Percentiles rank a stretch among this genome's conserved stretches.
Conservation (phyloP, 768 basidiomycete species). For the Mrakia hoshinonis region DNA sequence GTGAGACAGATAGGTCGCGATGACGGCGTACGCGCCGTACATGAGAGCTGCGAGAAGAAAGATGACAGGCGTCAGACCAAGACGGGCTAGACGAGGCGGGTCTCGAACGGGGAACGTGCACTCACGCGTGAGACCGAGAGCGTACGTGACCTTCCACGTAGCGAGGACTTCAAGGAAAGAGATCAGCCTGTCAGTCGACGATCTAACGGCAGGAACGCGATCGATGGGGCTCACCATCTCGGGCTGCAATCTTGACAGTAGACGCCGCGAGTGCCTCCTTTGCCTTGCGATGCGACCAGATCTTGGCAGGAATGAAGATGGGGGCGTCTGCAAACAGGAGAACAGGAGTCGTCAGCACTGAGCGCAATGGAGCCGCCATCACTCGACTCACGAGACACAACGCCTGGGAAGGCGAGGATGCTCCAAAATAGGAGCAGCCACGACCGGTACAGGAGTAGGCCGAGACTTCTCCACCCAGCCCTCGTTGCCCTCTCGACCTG, state of each 20-base stretch:
- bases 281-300: slow-evolving; percentile 77
- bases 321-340: slow-evolving; percentile 51
- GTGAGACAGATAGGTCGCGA: slow-evolving; percentile 65
- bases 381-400: slow-evolving; percentile 56
- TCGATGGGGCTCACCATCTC: slow-evolving; percentile 46
- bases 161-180: slow-evolving; percentile 55
- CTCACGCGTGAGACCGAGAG: slow-evolving; percentile 63
- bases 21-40: slow-evolving; percentile 69
- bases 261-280: slow-evolving; percentile 94
- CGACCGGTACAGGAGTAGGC: slow-evolving; percentile 72
- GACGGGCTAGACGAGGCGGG: no score
- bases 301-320: slow-evolving; percentile 79
- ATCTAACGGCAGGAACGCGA: no score
- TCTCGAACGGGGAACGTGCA: no score
- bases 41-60: slow-evolving; percentile 50
- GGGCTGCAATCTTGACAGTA: slow-evolving; percentile 83
- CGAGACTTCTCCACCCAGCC: slow-evolving; percentile 70
- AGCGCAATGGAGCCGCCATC: no score
- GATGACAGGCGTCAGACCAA: no score
- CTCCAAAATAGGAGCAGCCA: slow-evolving; percentile 72
- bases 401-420: slow-evolving; percentile 75
- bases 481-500: slow-evolving; percentile 85
- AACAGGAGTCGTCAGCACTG: no score
- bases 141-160: slow-evolving; percentile 94
- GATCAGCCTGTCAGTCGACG: no score